phyloP scores from a whole-genome alignment of 371 early-diverging fungal species.

The Mucor ambiguus region DNA sequence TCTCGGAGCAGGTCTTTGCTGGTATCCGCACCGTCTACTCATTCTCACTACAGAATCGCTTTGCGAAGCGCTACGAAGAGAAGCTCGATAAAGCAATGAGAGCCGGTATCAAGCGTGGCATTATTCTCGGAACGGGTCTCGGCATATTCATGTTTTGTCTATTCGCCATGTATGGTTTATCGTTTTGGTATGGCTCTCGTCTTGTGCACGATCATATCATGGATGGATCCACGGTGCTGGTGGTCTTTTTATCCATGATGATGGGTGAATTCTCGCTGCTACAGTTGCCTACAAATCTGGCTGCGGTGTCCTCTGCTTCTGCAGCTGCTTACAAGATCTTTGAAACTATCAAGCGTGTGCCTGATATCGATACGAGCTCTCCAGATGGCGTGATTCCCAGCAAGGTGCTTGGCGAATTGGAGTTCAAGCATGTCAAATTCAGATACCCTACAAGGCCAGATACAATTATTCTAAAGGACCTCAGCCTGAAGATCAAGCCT shows the following conservation, averaged over 20 bases:
- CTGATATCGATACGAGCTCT: slow-evolving; percentile 63
- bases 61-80: slow-evolving; percentile 61
- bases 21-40: slow-evolving; percentile 87
- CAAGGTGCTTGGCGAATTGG: slow-evolving; percentile 63
- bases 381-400: slow-evolving; percentile 51
- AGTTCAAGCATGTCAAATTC: slow-evolving; percentile 71
- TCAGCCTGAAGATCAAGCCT: slow-evolving; percentile 65
- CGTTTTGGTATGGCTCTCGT: slow-evolving; percentile 79
- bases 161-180: slow-evolving; percentile 68
- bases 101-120: slow-evolving; percentile 61
- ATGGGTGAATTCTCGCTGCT: slow-evolving; percentile 57
- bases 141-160: slow-evolving; percentile 66
- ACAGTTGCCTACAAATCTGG: slow-evolving; percentile 60
- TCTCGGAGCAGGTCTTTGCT: slow-evolving; percentile 70
- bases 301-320: slow-evolving; percentile 61
- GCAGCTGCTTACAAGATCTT: slow-evolving; percentile 74
- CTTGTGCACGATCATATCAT: slow-evolving; percentile 54
- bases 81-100: slow-evolving; percentile 57
- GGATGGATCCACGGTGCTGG: slow-evolving; percentile 55
- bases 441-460: slow-evolving; percentile 77
- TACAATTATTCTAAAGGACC: slow-evolving; percentile 59
- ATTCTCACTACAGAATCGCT: slow-evolving; percentile 78
- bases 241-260: slow-evolving; percentile 70
- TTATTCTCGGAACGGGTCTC: slow-evolving; percentile 58
- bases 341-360: slow-evolving; percentile 74